A percentile compares a stretch with the other conserved stretches of the same genome.
Conservation (phyloP, 768 basidiomycete genomes). For the Agaricus subrufescens region DNA sequence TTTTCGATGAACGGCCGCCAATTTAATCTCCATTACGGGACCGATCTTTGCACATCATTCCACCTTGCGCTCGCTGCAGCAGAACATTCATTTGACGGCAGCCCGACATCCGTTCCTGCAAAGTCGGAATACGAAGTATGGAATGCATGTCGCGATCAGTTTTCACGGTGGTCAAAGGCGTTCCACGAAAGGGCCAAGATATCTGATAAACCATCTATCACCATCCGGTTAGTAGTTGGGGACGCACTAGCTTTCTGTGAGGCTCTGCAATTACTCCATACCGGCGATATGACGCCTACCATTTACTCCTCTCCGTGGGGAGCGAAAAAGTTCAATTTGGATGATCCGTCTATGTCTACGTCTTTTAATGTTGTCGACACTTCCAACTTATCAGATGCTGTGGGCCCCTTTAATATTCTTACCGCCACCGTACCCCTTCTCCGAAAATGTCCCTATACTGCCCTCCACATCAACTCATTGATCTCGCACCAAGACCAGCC, state of each 20-base stretch:
- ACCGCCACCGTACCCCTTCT: conserved; percentile 33
- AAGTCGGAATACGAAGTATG: conserved; percentile 20
- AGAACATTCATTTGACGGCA: conserved; percentile 11
- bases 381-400: conserved; percentile 44
- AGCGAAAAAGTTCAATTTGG: conserved; percentile 23
- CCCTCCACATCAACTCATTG: conserved; percentile 40
- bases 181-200: conserved; percentile 18
- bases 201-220: conserved; percentile 8
- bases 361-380: conserved; percentile 44
- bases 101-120: conserved; percentile 1
- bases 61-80: conserved; percentile 31
- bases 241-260: conserved; percentile 35
- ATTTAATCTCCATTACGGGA: conserved; percentile 39
- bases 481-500: conserved; percentile 13
- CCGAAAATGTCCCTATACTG: conserved; percentile 20
- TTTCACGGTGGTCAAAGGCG: conserved; percentile 25
- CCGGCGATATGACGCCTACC: conserved; percentile 15
- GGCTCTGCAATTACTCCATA: conserved; percentile 22
- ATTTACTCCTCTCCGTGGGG: conserved; percentile 32
- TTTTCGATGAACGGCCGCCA: conserved; percentile 33
- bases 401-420: conserved; percentile 42
- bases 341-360: conserved; percentile 24
- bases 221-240: conserved; percentile 36
- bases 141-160: conserved; percentile 25
- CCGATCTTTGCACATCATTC: conserved; percentile 36